Conservation (phyloP, 192 early-diverging fungal species). For the Mortierella antarctica region DNA sequence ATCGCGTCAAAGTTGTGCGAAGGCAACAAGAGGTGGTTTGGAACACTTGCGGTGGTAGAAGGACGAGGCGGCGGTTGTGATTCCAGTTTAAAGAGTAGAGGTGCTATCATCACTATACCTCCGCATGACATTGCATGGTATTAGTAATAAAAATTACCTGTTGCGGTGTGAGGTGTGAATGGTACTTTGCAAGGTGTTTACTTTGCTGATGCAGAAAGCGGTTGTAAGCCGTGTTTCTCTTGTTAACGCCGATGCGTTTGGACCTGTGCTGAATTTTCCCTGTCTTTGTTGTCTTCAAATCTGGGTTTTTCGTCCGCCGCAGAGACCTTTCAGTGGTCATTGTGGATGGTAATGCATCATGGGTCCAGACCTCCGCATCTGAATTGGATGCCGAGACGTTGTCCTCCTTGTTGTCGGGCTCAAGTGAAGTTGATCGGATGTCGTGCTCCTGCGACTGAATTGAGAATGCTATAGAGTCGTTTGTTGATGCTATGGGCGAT, state of each 20-base stretch:
- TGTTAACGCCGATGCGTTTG: conserved; percentile 7
- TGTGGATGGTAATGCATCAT: no score
- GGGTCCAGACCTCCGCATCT: not conserved
- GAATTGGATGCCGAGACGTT: not conserved
- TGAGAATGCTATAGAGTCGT: no score
- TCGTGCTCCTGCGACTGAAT: no score
- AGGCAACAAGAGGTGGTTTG: no score
- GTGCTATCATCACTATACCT: no score
- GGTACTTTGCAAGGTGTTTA: conserved; percentile 8
- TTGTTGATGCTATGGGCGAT: no score
- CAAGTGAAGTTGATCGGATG: no score
- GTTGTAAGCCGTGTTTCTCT: conserved; percentile 23
- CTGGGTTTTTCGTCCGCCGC: conserved; percentile 29
- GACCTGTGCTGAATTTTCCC: conserved; percentile 33
- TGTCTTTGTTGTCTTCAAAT: conserved; percentile 38
- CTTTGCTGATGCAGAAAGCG: conserved; percentile 40
- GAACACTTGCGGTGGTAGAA: no score
- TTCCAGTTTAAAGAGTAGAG: no score
- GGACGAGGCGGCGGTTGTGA: no score
- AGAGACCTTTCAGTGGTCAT: not conserved
- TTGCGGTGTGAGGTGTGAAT: conserved; percentile 22
- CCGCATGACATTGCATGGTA: no score
- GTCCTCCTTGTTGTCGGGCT: not conserved
- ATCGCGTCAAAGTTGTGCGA: no score
- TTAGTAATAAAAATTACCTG: conserved; percentile 15